A percentile compares a stretch with the other conserved stretches of the same genome.
These are phyloP conservation scores for Aureobasidium leucospermi DNA, from an alignment of 2,329 filamentous ascomycete species.

Conservation along the genomic window DNA sequence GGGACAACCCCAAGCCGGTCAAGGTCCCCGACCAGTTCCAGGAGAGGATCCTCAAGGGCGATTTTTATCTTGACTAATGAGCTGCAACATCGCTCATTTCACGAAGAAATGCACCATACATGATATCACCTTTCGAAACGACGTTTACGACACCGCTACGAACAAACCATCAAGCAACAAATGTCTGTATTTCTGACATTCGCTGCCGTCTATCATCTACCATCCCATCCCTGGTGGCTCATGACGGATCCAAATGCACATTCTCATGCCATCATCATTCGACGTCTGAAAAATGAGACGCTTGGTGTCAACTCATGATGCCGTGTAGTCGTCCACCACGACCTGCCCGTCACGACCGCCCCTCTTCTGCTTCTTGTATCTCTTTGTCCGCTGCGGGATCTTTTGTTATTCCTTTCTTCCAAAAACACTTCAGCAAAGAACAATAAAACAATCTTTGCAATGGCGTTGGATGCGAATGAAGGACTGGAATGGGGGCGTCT, in stretches of 20 bases:
- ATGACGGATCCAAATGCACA: background rate
- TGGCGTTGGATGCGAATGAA: background rate
- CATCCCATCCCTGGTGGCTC: background rate
- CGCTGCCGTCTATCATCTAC: background rate
- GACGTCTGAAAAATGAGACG: background rate
- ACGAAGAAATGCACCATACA: background rate
- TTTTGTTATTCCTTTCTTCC: background rate
- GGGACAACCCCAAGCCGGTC: slow-evolving; percentile 51
- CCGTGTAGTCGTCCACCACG: background rate
- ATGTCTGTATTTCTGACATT: background rate
- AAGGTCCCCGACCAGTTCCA: slow-evolving; percentile 78
- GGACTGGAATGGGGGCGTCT: background rate
- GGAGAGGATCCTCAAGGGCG: slow-evolving; percentile 92
- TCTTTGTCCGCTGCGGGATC: background rate
- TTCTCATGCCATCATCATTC: no score
- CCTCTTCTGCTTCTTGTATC: background rate
- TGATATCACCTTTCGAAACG: background rate
- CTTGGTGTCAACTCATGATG: no score
- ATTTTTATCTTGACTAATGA: slow-evolving; percentile 96
- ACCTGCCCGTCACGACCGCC: background rate
- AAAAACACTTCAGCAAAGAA: background rate
- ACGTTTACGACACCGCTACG: slow-evolving; percentile 8
- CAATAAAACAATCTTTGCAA: background rate
- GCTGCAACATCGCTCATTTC: background rate
- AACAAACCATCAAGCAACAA: background rate